phyloP scores from a whole-genome alignment of 371 early-diverging fungal species.

The Mycotypha africana region DNA sequence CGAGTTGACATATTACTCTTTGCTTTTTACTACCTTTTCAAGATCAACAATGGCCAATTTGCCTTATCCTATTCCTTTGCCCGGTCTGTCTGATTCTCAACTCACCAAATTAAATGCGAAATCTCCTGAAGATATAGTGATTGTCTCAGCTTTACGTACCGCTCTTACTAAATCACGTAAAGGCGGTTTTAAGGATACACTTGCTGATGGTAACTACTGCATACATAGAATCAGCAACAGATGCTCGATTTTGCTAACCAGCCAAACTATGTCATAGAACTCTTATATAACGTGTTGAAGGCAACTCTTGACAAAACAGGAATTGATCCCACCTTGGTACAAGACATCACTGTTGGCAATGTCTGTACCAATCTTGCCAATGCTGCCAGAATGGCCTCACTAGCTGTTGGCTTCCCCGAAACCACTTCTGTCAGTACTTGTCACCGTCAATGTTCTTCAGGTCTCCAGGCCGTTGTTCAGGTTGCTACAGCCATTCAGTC shows the following conservation, averaged over 20 bases:
- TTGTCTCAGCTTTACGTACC: conserved; percentile 87
- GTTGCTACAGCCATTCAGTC: conserved; percentile 88
- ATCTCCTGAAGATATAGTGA: conserved; percentile 82
- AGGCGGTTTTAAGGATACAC: conserved; percentile 93
- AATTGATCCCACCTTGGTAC: conserved; percentile 85
- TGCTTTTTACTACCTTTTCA: background rate
- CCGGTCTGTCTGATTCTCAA: conserved; percentile 19
- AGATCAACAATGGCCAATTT: conserved; percentile 13
- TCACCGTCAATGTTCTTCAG: conserved; percentile 98
- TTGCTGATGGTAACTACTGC: conserved; percentile 49
- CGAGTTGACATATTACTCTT: no score
- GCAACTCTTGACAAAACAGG: conserved; percentile 74
- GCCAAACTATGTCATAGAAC: no score
- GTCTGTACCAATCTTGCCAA: conserved; percentile 94
- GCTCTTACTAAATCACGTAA: conserved; percentile 88
- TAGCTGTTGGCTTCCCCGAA: conserved; percentile 93
- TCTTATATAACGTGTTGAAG: conserved; percentile 82
- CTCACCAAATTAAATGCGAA: conserved; percentile 54
- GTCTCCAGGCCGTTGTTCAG: conserved; percentile 91
- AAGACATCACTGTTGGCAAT: conserved; percentile 96
- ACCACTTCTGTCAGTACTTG: conserved; percentile 82
- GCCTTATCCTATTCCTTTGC: conserved; percentile 19
- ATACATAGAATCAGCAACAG: background rate
- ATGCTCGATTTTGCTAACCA: background rate
- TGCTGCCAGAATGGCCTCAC: conserved; percentile 81